These are phyloP conservation scores for Cercospora citrullina DNA, from an alignment of 2,329 filamentous ascomycete species.

Conservation along the genomic window DNA sequence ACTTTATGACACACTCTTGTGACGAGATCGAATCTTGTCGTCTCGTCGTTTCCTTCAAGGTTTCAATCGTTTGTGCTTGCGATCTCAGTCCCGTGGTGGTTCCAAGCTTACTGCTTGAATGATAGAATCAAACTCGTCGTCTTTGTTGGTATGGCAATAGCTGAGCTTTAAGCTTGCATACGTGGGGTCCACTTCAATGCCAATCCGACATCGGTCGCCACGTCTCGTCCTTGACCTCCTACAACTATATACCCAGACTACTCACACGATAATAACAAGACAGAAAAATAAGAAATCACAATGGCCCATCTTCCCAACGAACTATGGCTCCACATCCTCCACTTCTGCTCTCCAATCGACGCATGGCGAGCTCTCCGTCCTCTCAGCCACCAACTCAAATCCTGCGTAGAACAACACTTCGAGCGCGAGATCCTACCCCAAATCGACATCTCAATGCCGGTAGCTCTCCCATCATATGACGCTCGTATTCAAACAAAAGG, in stretches of 20 bases:
- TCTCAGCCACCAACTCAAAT: slow-evolving; percentile 13
- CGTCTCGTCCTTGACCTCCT: not conserved
- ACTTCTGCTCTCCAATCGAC: slow-evolving; percentile 6
- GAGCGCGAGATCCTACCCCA: slow-evolving; percentile 10
- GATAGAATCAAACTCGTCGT: too few relatives aligned
- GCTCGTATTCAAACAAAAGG: slow-evolving; percentile 17
- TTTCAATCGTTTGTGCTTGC: not conserved
- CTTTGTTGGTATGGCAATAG: not conserved
- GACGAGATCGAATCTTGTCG: not conserved
- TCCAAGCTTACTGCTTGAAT: too few relatives aligned
- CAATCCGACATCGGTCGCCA: not conserved
- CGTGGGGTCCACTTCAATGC: not conserved
- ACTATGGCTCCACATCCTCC: slow-evolving; percentile 12
- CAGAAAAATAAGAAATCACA: too few relatives aligned
- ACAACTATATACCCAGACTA: not conserved
- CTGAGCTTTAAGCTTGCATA: not conserved
- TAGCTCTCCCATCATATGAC: slow-evolving; percentile 24
- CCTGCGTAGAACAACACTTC: slow-evolving; percentile 24
- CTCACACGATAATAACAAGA: not conserved
- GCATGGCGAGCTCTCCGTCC: slow-evolving; percentile 16
- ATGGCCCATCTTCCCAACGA: slow-evolving; percentile 13
- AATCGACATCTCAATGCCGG: slow-evolving; percentile 15
- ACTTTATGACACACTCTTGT: not conserved
- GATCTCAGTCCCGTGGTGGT: not conserved
- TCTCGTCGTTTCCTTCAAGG: not conserved